Base-by-base conservation (phyloP, 2,329 filamentous ascomycete species). In the Aspergillaceae sp. region DNA sequence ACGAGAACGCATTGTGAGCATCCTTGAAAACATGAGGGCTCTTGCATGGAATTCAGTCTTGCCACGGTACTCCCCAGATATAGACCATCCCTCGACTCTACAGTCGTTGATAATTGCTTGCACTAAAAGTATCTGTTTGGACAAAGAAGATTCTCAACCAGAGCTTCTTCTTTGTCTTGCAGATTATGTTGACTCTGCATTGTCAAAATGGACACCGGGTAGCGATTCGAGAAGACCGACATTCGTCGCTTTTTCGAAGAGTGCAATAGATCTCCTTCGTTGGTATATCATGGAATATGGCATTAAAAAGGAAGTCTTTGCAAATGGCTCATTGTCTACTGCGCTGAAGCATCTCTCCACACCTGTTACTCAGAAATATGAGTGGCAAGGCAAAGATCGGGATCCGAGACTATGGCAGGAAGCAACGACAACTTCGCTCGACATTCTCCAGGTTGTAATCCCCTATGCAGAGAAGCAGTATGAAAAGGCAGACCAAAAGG, bases 161-260 rank as follows among this genome's bases (percentile, higher is more conserved):
- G 58, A 56, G 6, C 63, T 69, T 28, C 49, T 70, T 32, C 43
- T 53, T 27, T 68, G 62, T 48, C 76, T 89, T 7, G 79, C 87
- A 1, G 78, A 86, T 42, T 81, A 94, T 48, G 77, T 82, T 6
- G 76, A 79, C 2, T 71, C 94, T 32, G 84, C 68, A 19, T 55
- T 71, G 33, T 58, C 60, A 5, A 64, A 60, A 50, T 68, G 65
- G 61, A 69, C 47, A 45, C 58, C 49, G 26, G 65, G 50, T 46
- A 68, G 52, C 46, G 64, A 63, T 53, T 62, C 56, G 43, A 65
- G 70, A 43, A 80, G 80, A 47, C 85, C 87, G 5, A 94, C 88
- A 0, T 97, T 89, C 60, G 82, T 98, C 46, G 91, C 92, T 32
- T 79, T 97, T 60, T 88, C 90, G 1, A 94, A 92, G 64, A 79